Conservation (phyloP, 2,329 filamentous ascomycete genomes). For the Penicillium aurantiogriseum region DNA sequence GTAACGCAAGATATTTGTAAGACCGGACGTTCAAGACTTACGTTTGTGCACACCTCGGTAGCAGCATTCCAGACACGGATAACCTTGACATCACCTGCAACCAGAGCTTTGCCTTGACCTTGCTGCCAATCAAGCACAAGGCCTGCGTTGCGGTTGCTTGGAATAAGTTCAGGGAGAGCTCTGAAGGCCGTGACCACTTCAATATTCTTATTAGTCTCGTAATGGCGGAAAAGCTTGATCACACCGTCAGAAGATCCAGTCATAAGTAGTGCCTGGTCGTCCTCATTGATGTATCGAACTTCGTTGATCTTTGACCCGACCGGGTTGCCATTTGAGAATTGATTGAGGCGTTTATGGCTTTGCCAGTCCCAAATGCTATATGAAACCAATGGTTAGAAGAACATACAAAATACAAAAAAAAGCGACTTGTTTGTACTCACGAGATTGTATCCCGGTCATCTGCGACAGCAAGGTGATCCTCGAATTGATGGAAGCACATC, state of each 20-base stretch:
- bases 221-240: constrained; percentile 88
- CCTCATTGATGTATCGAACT: constrained; percentile 96
- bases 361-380: constrained; percentile 87
- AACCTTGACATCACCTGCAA: constrained; percentile 91
- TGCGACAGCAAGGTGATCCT: constrained; percentile 89
- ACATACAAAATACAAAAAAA: not conserved
- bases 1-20: not conserved
- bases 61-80: constrained; percentile 96
- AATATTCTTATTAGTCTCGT: constrained; percentile 72
- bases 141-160: constrained; percentile 89
- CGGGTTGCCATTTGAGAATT: constrained; percentile 94
- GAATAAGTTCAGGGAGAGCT: constrained; percentile 87
- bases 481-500: constrained; percentile 97
- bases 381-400: constrained; percentile 4
- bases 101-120: constrained; percentile 90
- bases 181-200: constrained; percentile 90
- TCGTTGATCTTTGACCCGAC: constrained; percentile 88
- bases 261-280: constrained; percentile 91
- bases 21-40: constrained; percentile 35
- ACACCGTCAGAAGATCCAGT: constrained; percentile 95
- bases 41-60: constrained; percentile 81
- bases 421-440: constrained; percentile 34
- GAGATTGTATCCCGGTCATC: constrained; percentile 88
- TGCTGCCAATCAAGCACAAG: constrained; percentile 99
- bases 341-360: constrained; percentile 68